Evolutionary conservation across 192 early-diverging fungal species (phyloP).

Genomic region (Linnemannia exigua): DNA sequence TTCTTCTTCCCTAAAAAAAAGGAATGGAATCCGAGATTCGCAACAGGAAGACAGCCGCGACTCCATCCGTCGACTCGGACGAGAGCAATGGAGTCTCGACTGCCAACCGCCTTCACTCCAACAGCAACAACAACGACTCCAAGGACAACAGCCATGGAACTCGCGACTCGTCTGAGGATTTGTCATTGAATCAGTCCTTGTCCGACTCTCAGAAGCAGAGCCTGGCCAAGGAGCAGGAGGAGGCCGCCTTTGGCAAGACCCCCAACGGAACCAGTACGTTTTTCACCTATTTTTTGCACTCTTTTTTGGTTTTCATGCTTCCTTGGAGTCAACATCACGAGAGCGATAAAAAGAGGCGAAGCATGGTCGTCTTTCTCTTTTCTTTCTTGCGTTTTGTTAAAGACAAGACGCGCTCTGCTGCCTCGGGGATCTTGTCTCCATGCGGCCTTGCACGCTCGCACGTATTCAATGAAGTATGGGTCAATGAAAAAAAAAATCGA

Average conservation of each 20-base stretch:
- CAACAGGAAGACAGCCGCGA: constrained; percentile 37
- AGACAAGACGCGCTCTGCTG: no score
- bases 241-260: constrained; percentile 54
- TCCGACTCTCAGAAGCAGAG: constrained; percentile 40
- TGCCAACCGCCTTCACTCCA: constrained; percentile 46
- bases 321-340: constrained; percentile 19
- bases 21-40: constrained; percentile 54
- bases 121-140: no score
- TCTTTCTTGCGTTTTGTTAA: no score
- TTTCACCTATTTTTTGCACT: neutral
- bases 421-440: neutral
- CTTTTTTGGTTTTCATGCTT: neutral
- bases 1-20: neutral
- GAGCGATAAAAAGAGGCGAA: neutral
- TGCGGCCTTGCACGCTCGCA: neutral
- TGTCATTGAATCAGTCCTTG: constrained; percentile 17
- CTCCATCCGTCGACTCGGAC: neutral
- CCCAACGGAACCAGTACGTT: constrained; percentile 55
- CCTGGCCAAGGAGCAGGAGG: constrained; percentile 40
- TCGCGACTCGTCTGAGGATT: constrained; percentile 27
- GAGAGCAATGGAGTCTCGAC: constrained; percentile 38
- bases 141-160: neutral
- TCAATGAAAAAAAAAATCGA: neutral
- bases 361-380: neutral
- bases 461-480: neutral